These are phyloP conservation scores for Scutellaria minor DNA, from an alignment of 257 asterid species.

Conservation along the genomic window DNA sequence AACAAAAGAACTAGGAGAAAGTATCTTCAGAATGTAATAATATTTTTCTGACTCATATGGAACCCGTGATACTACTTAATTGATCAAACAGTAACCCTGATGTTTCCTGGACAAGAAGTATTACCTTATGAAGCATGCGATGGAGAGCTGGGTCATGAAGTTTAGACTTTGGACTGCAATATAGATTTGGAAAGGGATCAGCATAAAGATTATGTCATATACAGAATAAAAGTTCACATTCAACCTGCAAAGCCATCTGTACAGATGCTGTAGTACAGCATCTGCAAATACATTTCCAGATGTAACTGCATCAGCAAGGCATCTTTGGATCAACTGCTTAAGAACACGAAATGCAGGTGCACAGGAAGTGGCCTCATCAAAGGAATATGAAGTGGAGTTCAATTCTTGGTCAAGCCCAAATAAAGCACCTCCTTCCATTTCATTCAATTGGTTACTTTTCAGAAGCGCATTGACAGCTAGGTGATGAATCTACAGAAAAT, in stretches of 20 bases:
- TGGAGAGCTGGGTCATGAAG: conserved; percentile 98
- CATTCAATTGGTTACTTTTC: conserved; percentile 96
- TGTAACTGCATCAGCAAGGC: conserved; percentile 88
- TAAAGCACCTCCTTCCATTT: conserved; percentile 95
- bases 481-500: conserved; percentile 71
- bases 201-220: conserved; percentile 29
- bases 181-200: conserved; percentile 39
- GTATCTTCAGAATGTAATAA: conserved; percentile 10
- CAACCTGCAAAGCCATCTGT: conserved; percentile 99
- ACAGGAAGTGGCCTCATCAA: conserved; percentile 82
- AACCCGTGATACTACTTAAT: too few relatives aligned
- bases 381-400: conserved; percentile 55
- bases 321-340: conserved; percentile 91
- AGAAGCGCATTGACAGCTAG: conserved; percentile 95
- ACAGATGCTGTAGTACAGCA: conserved; percentile 85
- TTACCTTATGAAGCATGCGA: conserved; percentile 96
- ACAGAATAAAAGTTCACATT: conserved; percentile 27
- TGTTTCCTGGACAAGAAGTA: conserved; percentile 20
- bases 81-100: too few relatives aligned
- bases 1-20: neutral
- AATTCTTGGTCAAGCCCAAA: conserved; percentile 84
- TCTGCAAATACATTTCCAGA: conserved; percentile 96
- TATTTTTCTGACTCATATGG: neutral
- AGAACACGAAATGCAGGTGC: conserved; percentile 95
- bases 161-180: conserved; percentile 86